A percentile compares a stretch with the other conserved stretches of the same genome.
Conservation (phyloP, 2,329 filamentous ascomycete species). For the Sclerotinia spermophila region DNA sequence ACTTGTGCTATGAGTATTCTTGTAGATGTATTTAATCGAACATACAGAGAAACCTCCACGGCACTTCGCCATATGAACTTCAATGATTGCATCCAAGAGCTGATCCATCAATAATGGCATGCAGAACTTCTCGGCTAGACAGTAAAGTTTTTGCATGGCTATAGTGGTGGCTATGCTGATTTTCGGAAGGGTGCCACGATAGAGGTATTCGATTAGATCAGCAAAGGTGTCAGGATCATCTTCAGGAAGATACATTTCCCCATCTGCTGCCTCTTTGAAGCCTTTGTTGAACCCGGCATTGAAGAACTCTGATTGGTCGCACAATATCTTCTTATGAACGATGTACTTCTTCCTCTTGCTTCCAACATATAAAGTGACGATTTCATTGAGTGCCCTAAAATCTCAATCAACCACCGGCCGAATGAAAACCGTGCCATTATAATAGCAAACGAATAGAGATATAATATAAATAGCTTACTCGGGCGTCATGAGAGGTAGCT, state of each 20-base stretch:
- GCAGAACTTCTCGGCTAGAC: slow-evolving; percentile 17
- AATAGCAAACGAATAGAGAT: rapidly evolving
- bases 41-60: not conserved
- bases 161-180: not conserved
- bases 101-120: not conserved
- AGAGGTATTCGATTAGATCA: slow-evolving; percentile 5
- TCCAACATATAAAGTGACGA: slow-evolving; percentile 22
- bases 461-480: not conserved
- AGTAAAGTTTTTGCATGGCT: not conserved
- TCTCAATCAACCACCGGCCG: not conserved
- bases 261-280: not conserved
- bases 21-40: not conserved
- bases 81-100: not conserved
- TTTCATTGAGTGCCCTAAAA: not conserved
- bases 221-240: slow-evolving; percentile 1
- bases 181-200: not conserved
- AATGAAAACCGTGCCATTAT: not conserved
- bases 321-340: slow-evolving; percentile 25
- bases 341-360: slow-evolving; percentile 14
- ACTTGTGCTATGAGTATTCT: not conserved
- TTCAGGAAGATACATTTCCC: slow-evolving; percentile 18
- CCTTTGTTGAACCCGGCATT: not conserved
- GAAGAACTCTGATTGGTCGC: slow-evolving; percentile 23
- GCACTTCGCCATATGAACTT: not conserved
- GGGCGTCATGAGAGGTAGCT: not conserved